phyloP scores from a whole-genome alignment of 371 early-diverging fungal species.

The Apophysomyces sp. region DNA sequence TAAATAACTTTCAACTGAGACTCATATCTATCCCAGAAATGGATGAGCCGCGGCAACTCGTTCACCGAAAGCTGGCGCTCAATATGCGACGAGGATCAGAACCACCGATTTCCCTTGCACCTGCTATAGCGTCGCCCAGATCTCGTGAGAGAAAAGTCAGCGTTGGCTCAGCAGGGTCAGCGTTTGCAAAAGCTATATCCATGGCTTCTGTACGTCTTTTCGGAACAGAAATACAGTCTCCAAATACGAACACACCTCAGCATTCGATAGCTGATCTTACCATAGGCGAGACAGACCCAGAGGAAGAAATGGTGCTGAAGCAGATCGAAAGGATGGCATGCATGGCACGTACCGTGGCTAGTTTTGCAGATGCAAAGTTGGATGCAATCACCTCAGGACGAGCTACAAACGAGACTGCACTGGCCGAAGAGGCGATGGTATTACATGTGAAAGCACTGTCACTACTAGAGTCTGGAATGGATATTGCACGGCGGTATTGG shows the following conservation, averaged over 20 bases:
- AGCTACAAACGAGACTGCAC: slow-evolving; percentile 4
- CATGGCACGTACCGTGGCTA: slow-evolving; percentile 64
- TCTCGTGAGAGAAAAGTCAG: slow-evolving; percentile 41
- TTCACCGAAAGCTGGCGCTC: too few relatives aligned
- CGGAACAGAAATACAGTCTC: slow-evolving; percentile 54
- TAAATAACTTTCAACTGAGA: too few relatives aligned
- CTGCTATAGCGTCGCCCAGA: background rate
- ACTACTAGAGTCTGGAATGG: slow-evolving; percentile 72
- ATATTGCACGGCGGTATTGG: slow-evolving; percentile 76
- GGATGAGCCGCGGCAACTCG: too few relatives aligned
- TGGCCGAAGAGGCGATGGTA: slow-evolving; percentile 72
- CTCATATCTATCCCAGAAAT: too few relatives aligned
- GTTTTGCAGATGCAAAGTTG: slow-evolving; percentile 61
- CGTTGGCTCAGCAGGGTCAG: slow-evolving; percentile 46
- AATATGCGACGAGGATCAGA: too few relatives aligned
- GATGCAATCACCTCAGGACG: slow-evolving; percentile 21
- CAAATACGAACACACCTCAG: slow-evolving; percentile 20
- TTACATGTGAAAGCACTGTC: slow-evolving; percentile 78
- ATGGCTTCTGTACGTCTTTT: slow-evolving; percentile 61
- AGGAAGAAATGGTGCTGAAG: slow-evolving; percentile 45
- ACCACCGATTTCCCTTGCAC: too few relatives aligned
- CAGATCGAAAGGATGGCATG: slow-evolving; percentile 57
- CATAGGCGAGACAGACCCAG: slow-evolving; percentile 19
- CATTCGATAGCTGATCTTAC: slow-evolving; percentile 26
- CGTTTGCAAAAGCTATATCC: slow-evolving; percentile 59